Base-by-base conservation (phyloP, 129 eudicot species). In the Logfia minima region DNA sequence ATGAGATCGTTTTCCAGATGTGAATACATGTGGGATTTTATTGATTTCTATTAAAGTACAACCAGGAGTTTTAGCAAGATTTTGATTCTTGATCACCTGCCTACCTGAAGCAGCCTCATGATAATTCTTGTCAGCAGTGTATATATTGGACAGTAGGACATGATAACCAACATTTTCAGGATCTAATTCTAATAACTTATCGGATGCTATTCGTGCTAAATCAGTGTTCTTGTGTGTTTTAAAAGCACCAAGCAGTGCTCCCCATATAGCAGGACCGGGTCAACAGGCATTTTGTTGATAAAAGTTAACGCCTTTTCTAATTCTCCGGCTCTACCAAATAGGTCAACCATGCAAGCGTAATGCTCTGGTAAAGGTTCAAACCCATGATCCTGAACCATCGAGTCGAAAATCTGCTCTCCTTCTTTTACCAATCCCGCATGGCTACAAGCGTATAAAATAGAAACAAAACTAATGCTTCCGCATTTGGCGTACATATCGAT, bases 401-500 rank as follows among this genome's bases (percentile, higher is more conserved):
- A 69, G 48, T 82, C n/a, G 83, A 91, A 91, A 66, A 95, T 80
- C 18, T 75, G 45, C 78, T 88, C 86, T 65, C 97, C 99, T 72
- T 95, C 91, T 16, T 74, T 86, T 58, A 95, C 96, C 52, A 91
- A 82, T 26, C 96, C 97, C 28, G 92, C 88, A 76, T 95, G 99
- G 70, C 99, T 95, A 83, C 99, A 95, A 72, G 96, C 96, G 65
- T 95, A 86, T 79, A 95, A 78, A 73, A 89, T 43, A 22, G 87
- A 76, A 60, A 95, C 88, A 58, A 87, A 89, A 68, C 88, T 91
- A 69, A 95, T 80, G 75, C 94, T 91, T 48, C 99, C 99, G 69
- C 99, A 95, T 84, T 95, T 95, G 6, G 91, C 97, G 79, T 95
- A 95, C 99, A 95, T 95, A 66, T 91, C 99, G 34, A 92, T 82